Evolutionary conservation across 768 basidiomycete genomes (phyloP), one percentile per base, ranked within the genome.

Genomic region (Lactarius tabidus): DNA sequence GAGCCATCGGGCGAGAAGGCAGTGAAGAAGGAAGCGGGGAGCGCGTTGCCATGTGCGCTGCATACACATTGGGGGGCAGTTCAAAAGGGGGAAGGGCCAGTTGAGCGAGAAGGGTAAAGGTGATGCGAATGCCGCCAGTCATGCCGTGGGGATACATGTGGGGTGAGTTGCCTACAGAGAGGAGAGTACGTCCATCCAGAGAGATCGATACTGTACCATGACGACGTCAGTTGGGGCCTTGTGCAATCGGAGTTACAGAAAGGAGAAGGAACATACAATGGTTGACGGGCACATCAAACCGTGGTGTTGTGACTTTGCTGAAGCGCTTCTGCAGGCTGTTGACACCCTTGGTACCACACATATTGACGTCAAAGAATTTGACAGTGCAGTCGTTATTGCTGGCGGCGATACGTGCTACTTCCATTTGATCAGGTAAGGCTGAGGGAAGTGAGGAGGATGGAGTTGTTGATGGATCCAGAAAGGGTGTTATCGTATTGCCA

Each of bases 101-200:
- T n/a, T 84, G 87, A 1, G 81, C 79, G 68, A 93, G 88, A 43
- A 83, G 84, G 20, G 82, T 73, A 69, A 93, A 91, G 3, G 83
- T 77, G 69, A 90, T 78, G 31, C 73, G 77, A 17, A 82, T 76
- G 33, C 89, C 86, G 45, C 88, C 88, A 2, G 84, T 82, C 65
- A 95, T 81, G 61, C 86, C 84, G 71, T 94, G 90, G 17, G 97
- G 82, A 72, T 87, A 90, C 14, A 95, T 87, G 63, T 92, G 88
- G 52, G 87, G 85, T 10, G 93, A 94, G 73, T 98, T 95, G 28
- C 95, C 95, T 0, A 95, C 95, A 3, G 89, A 93, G 1, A 97
- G 84, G 17, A 98, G 81, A 0, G 89, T 93, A 53, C 85, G 84
- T 1, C 93, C 90, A 71, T 96, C 92, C 0, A 93, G 93, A 0